Base-by-base conservation (phyloP, 2,329 filamentous ascomycete genomes). In the Ceratocystis variospora region DNA sequence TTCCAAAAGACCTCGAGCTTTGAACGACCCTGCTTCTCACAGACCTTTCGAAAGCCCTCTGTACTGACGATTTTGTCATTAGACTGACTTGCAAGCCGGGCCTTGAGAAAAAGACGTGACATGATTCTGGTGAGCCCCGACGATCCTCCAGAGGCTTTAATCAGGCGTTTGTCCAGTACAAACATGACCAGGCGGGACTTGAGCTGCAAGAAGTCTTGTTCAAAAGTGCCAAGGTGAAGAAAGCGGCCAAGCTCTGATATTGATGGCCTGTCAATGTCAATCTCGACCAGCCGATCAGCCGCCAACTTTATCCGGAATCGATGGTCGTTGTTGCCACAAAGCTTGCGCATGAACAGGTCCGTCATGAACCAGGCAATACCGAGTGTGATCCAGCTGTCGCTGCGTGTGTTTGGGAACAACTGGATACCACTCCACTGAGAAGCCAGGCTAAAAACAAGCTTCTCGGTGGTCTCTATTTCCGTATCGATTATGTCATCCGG, bases 341-440 rank as follows among this genome's bases (percentile, higher is more conserved):
- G 80, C 70, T 86, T 87, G 74, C 87, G 90, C 83, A 97, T 89
- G 75, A 96, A 96, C 3, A 90, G 82, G 71, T 96, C 93, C 1
- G 93, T 91, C 82, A 99, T 96, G 78, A 90, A 99, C 78, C 93
- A 92, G 0, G 93, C 89, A 61, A 95, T 87, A 15, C 93, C 95
- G 65, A 94, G 83, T 12, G 93, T 87, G 22, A 95, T 85, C 94
- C 94, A 99, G 65, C 86, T 84, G 74, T 99, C 94, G 63, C 82
- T 81, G 19, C 86, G 84, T 50, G 87, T 85, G 72, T 91, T 89
- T 0, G 94, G 87, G 61, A 96, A 87, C 70, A 99, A 89, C 72
- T 92, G 92, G 69, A 99, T 87, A 17, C 94, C 94, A 70, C 94
- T 89, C 88, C 93, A 99, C 74, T 99, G 94, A 68, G 86, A 89